These are phyloP conservation scores for Nakataea oryzae DNA, from an alignment of 2,329 filamentous ascomycete species.

Conservation along the genomic window DNA sequence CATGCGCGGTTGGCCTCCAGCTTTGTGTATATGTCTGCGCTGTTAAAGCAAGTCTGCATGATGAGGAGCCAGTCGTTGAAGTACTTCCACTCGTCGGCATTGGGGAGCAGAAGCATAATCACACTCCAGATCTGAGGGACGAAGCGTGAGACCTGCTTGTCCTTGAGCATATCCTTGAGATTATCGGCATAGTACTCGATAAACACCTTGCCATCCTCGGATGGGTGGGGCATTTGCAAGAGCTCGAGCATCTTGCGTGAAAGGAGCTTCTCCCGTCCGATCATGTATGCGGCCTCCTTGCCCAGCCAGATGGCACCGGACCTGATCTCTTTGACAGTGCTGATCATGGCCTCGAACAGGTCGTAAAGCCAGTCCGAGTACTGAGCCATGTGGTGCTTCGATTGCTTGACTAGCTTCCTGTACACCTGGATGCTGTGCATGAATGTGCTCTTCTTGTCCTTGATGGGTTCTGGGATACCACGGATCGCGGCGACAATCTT, in stretches of 20 bases:
- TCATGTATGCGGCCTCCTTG: constrained; percentile 54
- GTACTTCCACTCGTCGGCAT: constrained; percentile 60
- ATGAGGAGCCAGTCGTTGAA: constrained; percentile 66
- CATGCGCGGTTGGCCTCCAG: constrained; percentile 75
- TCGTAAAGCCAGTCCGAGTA: constrained; percentile 74
- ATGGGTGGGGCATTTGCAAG: constrained; percentile 38
- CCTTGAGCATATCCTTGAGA: constrained; percentile 58
- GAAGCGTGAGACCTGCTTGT: constrained; percentile 47
- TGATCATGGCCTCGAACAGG: constrained; percentile 72
- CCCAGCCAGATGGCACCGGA: constrained; percentile 65
- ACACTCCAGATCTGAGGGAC: constrained; percentile 89
- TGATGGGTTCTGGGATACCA: constrained; percentile 61
- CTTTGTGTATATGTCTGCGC: constrained; percentile 58
- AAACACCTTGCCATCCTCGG: constrained; percentile 47
- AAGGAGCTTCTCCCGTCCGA: constrained; percentile 60
- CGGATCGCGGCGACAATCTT: constrained; percentile 62
- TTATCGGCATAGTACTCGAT: constrained; percentile 58
- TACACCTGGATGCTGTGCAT: constrained; percentile 72
- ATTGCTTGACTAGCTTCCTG: constrained; percentile 63
- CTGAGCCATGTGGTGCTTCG: constrained; percentile 56
- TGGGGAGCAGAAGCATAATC: constrained; percentile 67
- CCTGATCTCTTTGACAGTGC: constrained; percentile 66
- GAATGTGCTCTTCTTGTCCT: constrained; percentile 65
- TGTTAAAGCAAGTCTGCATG: constrained; percentile 78
- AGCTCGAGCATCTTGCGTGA: constrained; percentile 57